Evolutionary conservation across 169 alveolate genomes (phyloP), one percentile per base, ranked within the genome.

Genomic region (Perkinsus olseni): DNA sequence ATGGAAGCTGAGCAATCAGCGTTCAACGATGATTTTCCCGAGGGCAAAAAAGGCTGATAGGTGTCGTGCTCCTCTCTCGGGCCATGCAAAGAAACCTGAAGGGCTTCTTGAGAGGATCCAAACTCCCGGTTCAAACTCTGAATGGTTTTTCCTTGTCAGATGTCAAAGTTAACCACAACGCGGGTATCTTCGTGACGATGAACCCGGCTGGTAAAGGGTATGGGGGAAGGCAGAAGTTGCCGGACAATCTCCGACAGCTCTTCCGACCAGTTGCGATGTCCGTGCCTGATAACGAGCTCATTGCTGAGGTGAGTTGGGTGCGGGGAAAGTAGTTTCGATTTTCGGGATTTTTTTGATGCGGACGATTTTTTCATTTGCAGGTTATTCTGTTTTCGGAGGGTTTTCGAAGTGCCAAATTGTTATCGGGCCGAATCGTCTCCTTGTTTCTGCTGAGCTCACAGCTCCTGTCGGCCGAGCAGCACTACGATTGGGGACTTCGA

Each of bases 201-300:
- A 98, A 98, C 93, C 99, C 99, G 0, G 99, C 99, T 0, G 98
- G 98, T 37, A 98, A 98, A 95, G 99, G 99, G n/a, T 98, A 98
- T 94, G 99, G 99, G 39, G 99, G 99, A 17, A 96, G 99, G 93
- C 97, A 98, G 74, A 98, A 98, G 94, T 95, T 98, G 92, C 99
- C 99, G 8, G 99, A 98, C 96, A 98, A 98, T 96, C 94, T 98
- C 92, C 98, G 98, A 96, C 97, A 97, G 95, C 96, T 98, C 38
- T 98, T 98, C 95, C 96, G 99, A 92, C 99, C 99, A 28, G 96
- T 95, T 62, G 99, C 99, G 90, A 98, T 98, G 99, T 95, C 97
- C 93, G 98, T 96, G 0, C 99, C 99, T 4, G 99, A 98, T 96
- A 98, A 98, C 95, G 98, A 97, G 93, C 96, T 97, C 51, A 98